Conservation (phyloP, 176 grass and related monocot species). For the Hordeum vulgare region DNA sequence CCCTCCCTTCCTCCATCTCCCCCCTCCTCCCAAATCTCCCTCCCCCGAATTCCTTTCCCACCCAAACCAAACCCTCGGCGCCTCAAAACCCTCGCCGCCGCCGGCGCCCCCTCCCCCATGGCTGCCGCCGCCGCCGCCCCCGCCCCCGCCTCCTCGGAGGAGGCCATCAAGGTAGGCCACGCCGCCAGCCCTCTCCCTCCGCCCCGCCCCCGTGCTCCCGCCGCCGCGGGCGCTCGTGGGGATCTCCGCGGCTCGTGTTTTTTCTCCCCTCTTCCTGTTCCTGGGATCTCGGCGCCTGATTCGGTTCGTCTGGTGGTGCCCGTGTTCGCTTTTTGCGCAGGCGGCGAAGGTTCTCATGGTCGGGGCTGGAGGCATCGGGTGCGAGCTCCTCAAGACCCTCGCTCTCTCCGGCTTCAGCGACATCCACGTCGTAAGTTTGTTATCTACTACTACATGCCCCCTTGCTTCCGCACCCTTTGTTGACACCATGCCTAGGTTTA, state of each 20-base stretch:
- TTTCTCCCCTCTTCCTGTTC: background rate
- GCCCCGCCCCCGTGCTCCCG: background rate
- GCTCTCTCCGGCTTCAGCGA: constrained; percentile 86
- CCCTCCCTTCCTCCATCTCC: background rate
- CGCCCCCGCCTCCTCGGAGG: constrained; percentile 11
- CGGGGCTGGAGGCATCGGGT: constrained; percentile 92
- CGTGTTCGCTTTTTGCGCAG: constrained; percentile 20
- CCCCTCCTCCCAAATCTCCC: background rate
- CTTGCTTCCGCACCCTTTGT: background rate
- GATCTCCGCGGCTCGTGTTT: background rate
- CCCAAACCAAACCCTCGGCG: constrained; percentile 5
- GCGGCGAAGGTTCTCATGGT: constrained; percentile 96
- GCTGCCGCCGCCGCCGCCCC: constrained; percentile 15
- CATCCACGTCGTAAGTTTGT: constrained; percentile 78
- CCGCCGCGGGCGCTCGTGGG: background rate
- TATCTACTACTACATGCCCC: background rate
- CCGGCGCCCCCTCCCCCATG: background rate
- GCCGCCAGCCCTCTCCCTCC: background rate
- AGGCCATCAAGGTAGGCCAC: constrained; percentile 40
- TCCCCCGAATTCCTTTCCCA: constrained; percentile 9
- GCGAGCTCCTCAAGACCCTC: constrained; percentile 98
- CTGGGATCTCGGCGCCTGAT: constrained; percentile 6
- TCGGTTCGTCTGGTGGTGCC: background rate
- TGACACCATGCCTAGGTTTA: background rate
- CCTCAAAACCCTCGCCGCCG: constrained; percentile 37